Base-by-base conservation (phyloP, 2,329 filamentous ascomycete species). In the Delphinella strobiligena region DNA sequence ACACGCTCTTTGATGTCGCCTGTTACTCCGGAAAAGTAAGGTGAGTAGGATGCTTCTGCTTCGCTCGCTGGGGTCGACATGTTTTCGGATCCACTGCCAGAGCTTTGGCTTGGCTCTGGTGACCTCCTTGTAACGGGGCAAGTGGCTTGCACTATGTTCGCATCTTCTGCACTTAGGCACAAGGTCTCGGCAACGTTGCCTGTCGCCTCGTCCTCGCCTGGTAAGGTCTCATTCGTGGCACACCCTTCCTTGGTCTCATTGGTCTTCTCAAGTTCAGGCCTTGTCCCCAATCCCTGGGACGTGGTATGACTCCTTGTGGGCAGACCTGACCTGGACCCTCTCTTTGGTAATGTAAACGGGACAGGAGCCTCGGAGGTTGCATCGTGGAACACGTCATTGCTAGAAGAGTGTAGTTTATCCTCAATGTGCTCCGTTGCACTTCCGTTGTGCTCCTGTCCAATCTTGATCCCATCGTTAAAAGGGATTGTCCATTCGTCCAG, bases 11-110 rank as follows among this genome's bases (percentile, higher is more conserved):
- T 45, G 11, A 44, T 43, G 31, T 46, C 29, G 18, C 47, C 48
- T 5, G 45, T 51, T 31, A 51, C 41, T 4, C 49, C 36, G 1
- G 53, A 51, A 14, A 50, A 51, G 34, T 50, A 49, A 11, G 45
- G 38, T 5, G 52, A 49, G 10, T 41, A 43, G 9, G 38, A 33
- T 7, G 41, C 34, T 14, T 24, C 35, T 34, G 12, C 22, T 7
- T 33, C 34, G 4, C 19, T 16, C 7, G 22, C 7, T 7, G 37
- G 24, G 31, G 29, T 16, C 3, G 35, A 30, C 3, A 41, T 34
- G 10, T 43, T 38, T 11, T 19, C 37, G 34, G 16, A 38, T 3
- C 33, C 32, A 17, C 33, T 35, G 11, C 35, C 41, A 16, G 44
- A 29, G 29, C 36, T 42, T 10, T 5, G 18, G 29, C 39, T 29